Percentiles rank a stretch among this genome's conserved stretches.
Conservation (phyloP, 148 eudicot species). For the Amaranthus hypochondriacus region DNA sequence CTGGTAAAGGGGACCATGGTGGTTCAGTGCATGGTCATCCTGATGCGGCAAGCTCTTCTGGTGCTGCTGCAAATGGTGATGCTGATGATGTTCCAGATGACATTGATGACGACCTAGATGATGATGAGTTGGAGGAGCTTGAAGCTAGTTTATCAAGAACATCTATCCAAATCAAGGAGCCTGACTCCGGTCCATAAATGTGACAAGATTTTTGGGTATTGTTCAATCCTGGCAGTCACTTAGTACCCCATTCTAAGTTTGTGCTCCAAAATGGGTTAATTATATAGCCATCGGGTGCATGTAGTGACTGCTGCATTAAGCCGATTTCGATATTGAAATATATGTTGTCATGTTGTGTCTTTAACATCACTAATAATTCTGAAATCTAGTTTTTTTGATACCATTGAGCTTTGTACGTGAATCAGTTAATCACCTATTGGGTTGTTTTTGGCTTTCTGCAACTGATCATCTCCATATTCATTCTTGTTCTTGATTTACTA, state of each 20-base stretch:
- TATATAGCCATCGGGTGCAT: not conserved
- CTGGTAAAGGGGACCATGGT: conserved; percentile 24
- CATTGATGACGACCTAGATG: conserved; percentile 61
- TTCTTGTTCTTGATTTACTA: not conserved
- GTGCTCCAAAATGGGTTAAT: not conserved
- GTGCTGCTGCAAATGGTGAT: conserved; percentile 32
- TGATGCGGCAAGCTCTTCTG: conserved; percentile 45
- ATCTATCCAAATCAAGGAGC: conserved; percentile 53
- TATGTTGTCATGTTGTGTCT: not conserved
- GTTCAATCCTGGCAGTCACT: not conserved
- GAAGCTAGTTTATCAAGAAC: conserved; percentile 66
- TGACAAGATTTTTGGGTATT: conserved; percentile 5
- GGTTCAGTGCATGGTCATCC: conserved; percentile 25
- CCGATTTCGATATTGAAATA: not conserved
- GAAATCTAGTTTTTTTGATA: conserved; percentile 3
- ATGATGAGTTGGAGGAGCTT: conserved; percentile 65
- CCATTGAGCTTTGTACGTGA: conserved; percentile 10
- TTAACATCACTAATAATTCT: not conserved
- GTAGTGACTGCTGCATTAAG: not conserved
- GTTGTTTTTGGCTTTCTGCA: not conserved
- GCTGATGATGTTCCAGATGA: conserved; percentile 34
- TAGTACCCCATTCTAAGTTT: not conserved
- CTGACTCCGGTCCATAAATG: conserved; percentile 29
- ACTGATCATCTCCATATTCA: not conserved
- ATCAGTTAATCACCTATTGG: not conserved